Evolutionary conservation across 805 yeast species (phyloP).

Genomic region (Kodamaea kakaduensis): DNA sequence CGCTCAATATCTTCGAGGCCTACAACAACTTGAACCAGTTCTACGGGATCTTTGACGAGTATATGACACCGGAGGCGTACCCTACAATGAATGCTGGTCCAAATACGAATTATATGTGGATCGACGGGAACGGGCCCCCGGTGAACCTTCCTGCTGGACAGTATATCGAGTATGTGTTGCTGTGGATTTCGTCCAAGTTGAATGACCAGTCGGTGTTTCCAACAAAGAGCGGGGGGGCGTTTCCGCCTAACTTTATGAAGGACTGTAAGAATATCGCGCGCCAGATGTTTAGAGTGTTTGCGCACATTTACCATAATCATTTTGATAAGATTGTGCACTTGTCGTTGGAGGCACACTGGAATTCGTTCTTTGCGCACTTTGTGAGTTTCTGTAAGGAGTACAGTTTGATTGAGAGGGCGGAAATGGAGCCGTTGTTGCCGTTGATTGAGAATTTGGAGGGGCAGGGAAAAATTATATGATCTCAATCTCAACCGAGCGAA

Average conservation of each 20-base stretch:
- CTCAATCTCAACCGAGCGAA: too few relatives aligned
- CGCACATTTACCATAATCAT: slow-evolving; percentile 91
- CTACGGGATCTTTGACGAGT: slow-evolving; percentile 86
- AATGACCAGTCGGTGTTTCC: slow-evolving; percentile 91
- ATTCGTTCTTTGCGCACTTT: slow-evolving; percentile 93
- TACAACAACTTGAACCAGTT: slow-evolving; percentile 82
- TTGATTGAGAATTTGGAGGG: slow-evolving; percentile 75
- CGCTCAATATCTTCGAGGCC: slow-evolving; percentile 85
- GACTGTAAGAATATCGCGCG: slow-evolving; percentile 83
- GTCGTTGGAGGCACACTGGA: slow-evolving; percentile 95
- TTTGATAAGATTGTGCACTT: slow-evolving; percentile 91
- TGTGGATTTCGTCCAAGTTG: slow-evolving; percentile 84
- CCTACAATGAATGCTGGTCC: slow-evolving; percentile 98
- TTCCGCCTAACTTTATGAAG: slow-evolving; percentile 78
- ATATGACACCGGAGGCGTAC: slow-evolving; percentile 81
- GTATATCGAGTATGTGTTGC: slow-evolving; percentile 85
- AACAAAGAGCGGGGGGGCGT: slow-evolving; percentile 82
- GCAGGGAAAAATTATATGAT: slow-evolving; percentile 73
- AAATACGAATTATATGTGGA: slow-evolving; percentile 85
- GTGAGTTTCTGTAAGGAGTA: slow-evolving; percentile 84
- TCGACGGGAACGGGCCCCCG: slow-evolving; percentile 71
- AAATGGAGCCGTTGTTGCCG: slow-evolving; percentile 71
- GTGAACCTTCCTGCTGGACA: slow-evolving; percentile 87
- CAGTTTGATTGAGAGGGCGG: slow-evolving; percentile 71
- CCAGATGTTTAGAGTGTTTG: slow-evolving; percentile 93